A percentile compares a stretch with the other conserved stretches of the same genome.
Conservation (phyloP, 768 basidiomycete genomes). For the Fistulinella prunicolor region DNA sequence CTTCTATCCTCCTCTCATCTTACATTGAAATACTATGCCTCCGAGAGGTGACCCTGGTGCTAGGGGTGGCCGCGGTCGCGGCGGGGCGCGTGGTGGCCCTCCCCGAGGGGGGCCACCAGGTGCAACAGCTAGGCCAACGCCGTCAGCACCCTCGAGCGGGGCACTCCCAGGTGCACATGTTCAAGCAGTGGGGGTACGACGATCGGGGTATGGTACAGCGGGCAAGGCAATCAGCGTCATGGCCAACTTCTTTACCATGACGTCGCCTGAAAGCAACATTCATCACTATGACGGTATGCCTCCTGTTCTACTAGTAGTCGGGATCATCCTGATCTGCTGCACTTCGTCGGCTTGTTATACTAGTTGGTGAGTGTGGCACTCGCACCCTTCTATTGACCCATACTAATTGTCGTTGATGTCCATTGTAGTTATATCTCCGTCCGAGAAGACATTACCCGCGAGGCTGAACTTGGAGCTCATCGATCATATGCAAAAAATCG, state of each 20-base stretch:
- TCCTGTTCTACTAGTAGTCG: conserved; percentile 17
- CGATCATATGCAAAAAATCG: conserved; percentile 52
- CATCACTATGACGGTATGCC: conserved; percentile 78
- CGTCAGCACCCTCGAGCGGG: conserved; percentile 32
- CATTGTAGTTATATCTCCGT: conserved; percentile 55
- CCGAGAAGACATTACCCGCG: conserved; percentile 66
- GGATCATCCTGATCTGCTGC: conserved; percentile 22
- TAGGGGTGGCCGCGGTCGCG: conserved; percentile 27
- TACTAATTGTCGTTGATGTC: conserved; percentile 14
- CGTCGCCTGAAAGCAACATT: conserved; percentile 60
- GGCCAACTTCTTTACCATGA: conserved; percentile 64
- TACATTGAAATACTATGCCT: conserved; percentile 34
- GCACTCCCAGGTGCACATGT: conserved; percentile 37
- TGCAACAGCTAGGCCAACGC: conserved; percentile 11
- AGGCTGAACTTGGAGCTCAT: conserved; percentile 71
- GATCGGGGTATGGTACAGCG: conserved; percentile 58
- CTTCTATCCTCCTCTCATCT: background rate
- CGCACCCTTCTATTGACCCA: background rate
- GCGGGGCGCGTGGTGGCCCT: conserved; percentile 29
- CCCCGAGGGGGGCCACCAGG: conserved; percentile 28
- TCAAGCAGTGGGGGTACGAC: conserved; percentile 61
- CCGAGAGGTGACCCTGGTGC: conserved; percentile 30
- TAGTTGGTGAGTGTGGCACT: conserved; percentile 20
- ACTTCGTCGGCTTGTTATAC: conserved; percentile 1
- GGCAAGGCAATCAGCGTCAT: conserved; percentile 44